Evolutionary conservation across 2,329 filamentous ascomycete species (phyloP), one percentile per base, ranked within the genome.

Genomic region (Pseudogymnoascus verrucosus): DNA sequence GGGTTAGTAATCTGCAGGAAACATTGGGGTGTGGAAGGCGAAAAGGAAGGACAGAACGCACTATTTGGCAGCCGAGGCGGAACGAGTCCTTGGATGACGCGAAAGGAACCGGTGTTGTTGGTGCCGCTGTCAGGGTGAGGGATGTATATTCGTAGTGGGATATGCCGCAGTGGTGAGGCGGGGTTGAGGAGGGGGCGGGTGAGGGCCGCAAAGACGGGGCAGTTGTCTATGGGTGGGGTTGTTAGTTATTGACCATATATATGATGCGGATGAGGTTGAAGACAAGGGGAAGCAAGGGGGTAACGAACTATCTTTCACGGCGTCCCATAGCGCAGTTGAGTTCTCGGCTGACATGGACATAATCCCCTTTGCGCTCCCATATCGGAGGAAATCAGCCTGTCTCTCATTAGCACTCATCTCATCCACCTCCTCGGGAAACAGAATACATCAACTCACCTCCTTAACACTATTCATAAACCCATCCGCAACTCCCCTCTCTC

Each of bases 121-220:
- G 71, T 5, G 78, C 76, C 0, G 76, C 73, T 59, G 73, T 74
- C 26, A 77, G 72, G 2, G 78, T 74, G 64, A 11, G 34, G 21
- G 36, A 26, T 31, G 67, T 68, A 34, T 69, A 98, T 78, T 63
- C 93, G 88, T 40, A 98, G 77, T 0, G 95, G 95, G n/a, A 98
- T 82, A 75, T 96, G 88, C 65, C 88, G 88, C 62, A 97, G 82
- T 16, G 87, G 84, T 5, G 85, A 84, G 1, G 91, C 86, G 3
- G 89, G 84, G 70, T 90, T 89, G 66, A 98, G 83, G 2, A 97
- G 83, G 67, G 87, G 88, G 66, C 81, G 84, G 73, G 93, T 89
- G 70, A 98, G 86, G 64, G 84, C 84, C 71, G 84, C 83, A 76
- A 90, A 98, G 42, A 87, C 79, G 7, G 78, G 69, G 69, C 90